Conservation (phyloP, 192 early-diverging fungal species). For the Rhizoclosmatium globosum region DNA sequence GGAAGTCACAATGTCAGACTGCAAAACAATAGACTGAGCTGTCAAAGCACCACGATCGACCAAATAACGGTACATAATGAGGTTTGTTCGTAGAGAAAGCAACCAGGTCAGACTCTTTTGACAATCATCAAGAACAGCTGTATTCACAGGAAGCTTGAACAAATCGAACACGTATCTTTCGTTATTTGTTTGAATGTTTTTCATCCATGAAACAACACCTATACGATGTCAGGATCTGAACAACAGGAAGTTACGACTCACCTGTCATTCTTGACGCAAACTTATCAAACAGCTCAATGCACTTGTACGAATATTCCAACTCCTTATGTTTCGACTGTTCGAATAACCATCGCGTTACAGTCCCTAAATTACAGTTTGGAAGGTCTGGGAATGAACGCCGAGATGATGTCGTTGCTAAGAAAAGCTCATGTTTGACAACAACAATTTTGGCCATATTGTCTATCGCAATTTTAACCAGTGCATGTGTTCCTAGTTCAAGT, state of each 20-base stretch:
- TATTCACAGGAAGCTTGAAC: background rate
- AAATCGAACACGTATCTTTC: slow-evolving; percentile 14
- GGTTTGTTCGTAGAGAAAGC: background rate
- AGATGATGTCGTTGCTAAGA: slow-evolving; percentile 45
- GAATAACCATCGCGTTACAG: slow-evolving; percentile 67
- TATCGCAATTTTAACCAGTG: slow-evolving; percentile 62
- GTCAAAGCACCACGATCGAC: slow-evolving; percentile 18
- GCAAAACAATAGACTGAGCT: background rate
- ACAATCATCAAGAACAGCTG: background rate
- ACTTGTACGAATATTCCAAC: slow-evolving; percentile 67
- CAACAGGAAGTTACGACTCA: slow-evolving; percentile 31
- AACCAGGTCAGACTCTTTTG: background rate
- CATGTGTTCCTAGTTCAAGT: slow-evolving; percentile 55
- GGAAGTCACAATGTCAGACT: background rate
- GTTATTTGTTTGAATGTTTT: background rate
- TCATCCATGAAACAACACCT: slow-evolving; percentile 26
- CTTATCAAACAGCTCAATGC: slow-evolving; percentile 68
- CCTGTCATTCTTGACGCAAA: slow-evolving; percentile 58
- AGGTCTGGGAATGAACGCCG: slow-evolving; percentile 62
- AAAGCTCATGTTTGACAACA: slow-evolving; percentile 57
- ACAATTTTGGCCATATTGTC: slow-evolving; percentile 69
- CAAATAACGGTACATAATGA: slow-evolving; percentile 37
- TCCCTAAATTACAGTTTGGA: slow-evolving; percentile 49
- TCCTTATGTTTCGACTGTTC: slow-evolving; percentile 59
- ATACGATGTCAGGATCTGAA: background rate